Base-by-base conservation (phyloP, 129 eudicot genomes). In the Helianthus tuberosus region DNA sequence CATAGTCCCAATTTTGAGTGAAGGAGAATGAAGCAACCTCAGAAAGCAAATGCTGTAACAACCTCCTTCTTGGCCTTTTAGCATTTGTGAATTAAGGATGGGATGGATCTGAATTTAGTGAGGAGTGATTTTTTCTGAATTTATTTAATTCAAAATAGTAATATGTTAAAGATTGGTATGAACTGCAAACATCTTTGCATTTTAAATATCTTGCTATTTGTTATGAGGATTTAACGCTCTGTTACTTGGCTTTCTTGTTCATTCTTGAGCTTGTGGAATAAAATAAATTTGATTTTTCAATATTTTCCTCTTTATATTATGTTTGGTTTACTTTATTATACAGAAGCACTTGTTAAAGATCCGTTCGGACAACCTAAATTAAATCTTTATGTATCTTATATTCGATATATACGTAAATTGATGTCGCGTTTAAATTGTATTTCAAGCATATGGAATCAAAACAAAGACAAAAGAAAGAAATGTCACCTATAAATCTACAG, bases 1-100 rank as follows among this genome's bases (percentile, higher is more conserved):
- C 23, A 91, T 91, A 60, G 95, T 88, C 73, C 97, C 97, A 27
- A 80, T 91, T 72, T 67, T 91, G 79, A 88, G 82, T 38, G 97
- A 88, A 84, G 83, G 80, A 58, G 93, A 90, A 77, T 87, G 80
- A 84, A 73, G 6, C 61, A 52, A 64, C 65, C 74, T 23, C 10
- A 20, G 17, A 68, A 38, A 69, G 38, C 48, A 77, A 48, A 17
- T 62, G 72, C 72, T 48, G 23, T 55, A 60, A 20, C 64, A 48
- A 61, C 39, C 48, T 50, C 39, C 48, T 50, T 66, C 43, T 69
- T 77, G 64, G 69, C 50, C 47, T 63, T 78, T 29, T 63, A 52
- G 77, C 73, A 78, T 78, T 71, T 78, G 68, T 71, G 77, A 78
- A 78, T 71, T 29, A 46, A 11, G 67, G 66, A 72, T 52, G 71